phyloP scores from a whole-genome alignment of 2,329 filamentous ascomycete genomes.

The Phyllosticta citrichinensis region DNA sequence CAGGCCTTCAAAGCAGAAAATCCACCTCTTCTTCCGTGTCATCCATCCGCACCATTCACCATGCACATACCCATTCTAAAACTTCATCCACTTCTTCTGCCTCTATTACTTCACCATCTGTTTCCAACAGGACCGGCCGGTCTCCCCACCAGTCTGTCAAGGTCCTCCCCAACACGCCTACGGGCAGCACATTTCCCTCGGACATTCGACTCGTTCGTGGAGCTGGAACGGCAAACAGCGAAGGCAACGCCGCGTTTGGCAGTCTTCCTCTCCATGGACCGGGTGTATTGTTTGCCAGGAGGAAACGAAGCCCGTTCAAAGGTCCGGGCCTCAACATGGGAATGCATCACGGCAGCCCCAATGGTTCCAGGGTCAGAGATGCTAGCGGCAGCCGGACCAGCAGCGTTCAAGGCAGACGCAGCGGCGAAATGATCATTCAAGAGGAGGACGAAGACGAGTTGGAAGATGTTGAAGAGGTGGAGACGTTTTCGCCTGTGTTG shows the following conservation, averaged over 20 bases:
- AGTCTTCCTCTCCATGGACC: conserved; percentile 49
- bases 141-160: conserved; percentile 83
- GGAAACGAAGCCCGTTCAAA: conserved; percentile 74
- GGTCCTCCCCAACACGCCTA: conserved; percentile 86
- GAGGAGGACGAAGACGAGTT: conserved; percentile 30
- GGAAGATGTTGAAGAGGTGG: conserved; percentile 14
- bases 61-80: conserved; percentile 82
- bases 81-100: conserved; percentile 82
- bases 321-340: conserved; percentile 49
- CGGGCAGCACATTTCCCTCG: conserved; percentile 60
- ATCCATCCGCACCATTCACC: conserved; percentile 82
- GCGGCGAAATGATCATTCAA: conserved; percentile 62
- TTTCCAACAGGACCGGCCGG: conserved; percentile 48
- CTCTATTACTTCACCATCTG: conserved; percentile 44
- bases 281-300: conserved; percentile 67
- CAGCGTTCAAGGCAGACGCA: conserved; percentile 57
- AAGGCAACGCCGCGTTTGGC: conserved; percentile 36
- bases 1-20: conserved; percentile 78
- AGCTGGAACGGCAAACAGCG: conserved; percentile 36
- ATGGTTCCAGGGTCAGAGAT: conserved; percentile 21
- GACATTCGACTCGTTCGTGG: conserved; percentile 71
- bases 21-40: conserved; percentile 94
- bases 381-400: conserved; percentile 28
- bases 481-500: conserved; percentile 7
- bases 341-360: conserved; percentile 15